A percentile compares a stretch with the other conserved stretches of the same genome.
These are phyloP conservation scores for Rhodotorula graminis DNA, from an alignment of 768 basidiomycete genomes.

Conservation along the genomic window DNA sequence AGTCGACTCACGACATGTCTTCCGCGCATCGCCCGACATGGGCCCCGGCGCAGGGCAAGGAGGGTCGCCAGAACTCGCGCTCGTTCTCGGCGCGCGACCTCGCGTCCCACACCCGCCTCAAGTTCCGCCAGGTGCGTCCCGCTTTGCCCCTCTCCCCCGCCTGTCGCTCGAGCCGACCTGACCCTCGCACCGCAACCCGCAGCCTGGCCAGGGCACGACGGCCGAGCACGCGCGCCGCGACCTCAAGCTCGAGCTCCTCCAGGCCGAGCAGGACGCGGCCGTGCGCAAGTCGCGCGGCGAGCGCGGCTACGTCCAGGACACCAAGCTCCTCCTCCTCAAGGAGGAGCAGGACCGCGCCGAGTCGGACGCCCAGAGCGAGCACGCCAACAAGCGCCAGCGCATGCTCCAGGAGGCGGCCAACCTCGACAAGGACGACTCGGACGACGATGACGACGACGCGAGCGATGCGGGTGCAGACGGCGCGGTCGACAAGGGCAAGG, in stretches of 20 bases:
- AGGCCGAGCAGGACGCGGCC: slow-evolving; percentile 77
- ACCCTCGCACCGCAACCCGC: slow-evolving; percentile 48
- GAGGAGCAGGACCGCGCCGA: slow-evolving; percentile 48
- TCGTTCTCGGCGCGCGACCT: slow-evolving; percentile 91
- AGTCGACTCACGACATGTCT: too few species aligned
- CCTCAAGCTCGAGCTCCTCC: slow-evolving; percentile 72
- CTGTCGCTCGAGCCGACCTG: background rate
- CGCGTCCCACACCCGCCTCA: slow-evolving; percentile 93
- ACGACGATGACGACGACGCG: slow-evolving; percentile 57
- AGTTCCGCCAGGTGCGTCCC: slow-evolving; percentile 68
- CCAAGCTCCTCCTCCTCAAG: slow-evolving; percentile 36
- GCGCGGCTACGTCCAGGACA: slow-evolving; percentile 53
- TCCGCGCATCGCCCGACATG: slow-evolving; percentile 78
- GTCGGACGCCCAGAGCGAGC: slow-evolving; percentile 53
- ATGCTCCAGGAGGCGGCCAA: slow-evolving; percentile 78
- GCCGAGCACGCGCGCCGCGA: slow-evolving; percentile 73
- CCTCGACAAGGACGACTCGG: slow-evolving; percentile 83
- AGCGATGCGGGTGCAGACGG: slow-evolving; percentile 57
- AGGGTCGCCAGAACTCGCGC: slow-evolving; percentile 84
- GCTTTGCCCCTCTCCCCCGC: too few species aligned
- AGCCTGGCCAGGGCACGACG: slow-evolving; percentile 81
- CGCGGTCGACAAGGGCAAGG: slow-evolving; percentile 53
- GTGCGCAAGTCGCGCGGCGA: slow-evolving; percentile 91
- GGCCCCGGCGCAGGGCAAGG: slow-evolving; percentile 91
- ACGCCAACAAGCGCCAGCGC: slow-evolving; percentile 74